Conservation (phyloP, 164 flowering plant genomes). For the Pachysandra terminalis region DNA sequence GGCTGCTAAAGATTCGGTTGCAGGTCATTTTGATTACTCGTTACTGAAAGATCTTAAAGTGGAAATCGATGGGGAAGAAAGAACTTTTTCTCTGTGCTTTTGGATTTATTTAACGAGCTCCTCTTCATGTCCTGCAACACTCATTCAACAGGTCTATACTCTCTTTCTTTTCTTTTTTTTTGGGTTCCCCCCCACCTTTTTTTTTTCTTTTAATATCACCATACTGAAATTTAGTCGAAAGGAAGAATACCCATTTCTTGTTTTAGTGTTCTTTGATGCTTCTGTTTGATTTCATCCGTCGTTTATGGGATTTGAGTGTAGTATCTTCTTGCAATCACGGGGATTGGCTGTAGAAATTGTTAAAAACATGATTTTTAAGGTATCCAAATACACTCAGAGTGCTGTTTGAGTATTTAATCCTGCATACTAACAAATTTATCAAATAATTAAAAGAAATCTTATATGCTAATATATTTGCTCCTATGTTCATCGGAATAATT, state of each 20-base stretch:
- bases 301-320: not conserved
- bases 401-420: too few relatives aligned
- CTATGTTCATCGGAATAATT: too few relatives aligned
- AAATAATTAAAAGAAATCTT: too few relatives aligned
- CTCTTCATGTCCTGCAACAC: slow-evolving; percentile 31
- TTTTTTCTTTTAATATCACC: not conserved
- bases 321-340: not conserved
- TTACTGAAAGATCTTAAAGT: slow-evolving; percentile 47
- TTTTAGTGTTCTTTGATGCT: not conserved
- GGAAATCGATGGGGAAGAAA: slow-evolving; percentile 32
- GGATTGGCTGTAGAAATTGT: not conserved
- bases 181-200: not conserved
- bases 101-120: slow-evolving; percentile 58
- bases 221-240: not conserved
- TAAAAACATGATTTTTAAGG: not conserved
- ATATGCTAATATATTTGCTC: too few relatives aligned
- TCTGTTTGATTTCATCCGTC: not conserved
- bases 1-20: slow-evolving; percentile 7
- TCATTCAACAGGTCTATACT: slow-evolving; percentile 52
- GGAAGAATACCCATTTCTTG: slow-evolving; percentile 9
- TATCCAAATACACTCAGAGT: too few relatives aligned
- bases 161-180: not conserved
- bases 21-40: slow-evolving; percentile 28
- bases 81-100: slow-evolving; percentile 46
- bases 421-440: too few relatives aligned